Evolutionary conservation across 345 rosid genomes (phyloP).

Genomic region (Firmiana major): DNA sequence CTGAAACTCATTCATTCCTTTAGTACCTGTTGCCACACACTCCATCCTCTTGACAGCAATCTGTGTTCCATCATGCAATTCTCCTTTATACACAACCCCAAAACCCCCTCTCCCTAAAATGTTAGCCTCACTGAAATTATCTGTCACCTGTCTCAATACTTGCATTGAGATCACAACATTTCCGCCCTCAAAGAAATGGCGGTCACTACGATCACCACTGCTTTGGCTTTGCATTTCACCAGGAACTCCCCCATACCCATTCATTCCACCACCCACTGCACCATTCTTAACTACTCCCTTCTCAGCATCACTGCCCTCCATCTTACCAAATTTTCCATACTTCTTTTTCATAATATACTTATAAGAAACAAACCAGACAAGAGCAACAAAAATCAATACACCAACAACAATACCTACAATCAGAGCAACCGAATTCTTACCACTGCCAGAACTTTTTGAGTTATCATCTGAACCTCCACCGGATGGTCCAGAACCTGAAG

Average conservation of each 20-base stretch:
- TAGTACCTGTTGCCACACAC: constrained; percentile 47
- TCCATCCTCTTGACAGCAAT: constrained; percentile 91
- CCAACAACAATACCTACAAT: constrained; percentile 48
- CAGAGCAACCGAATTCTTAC: constrained; percentile 35
- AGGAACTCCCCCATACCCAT: constrained; percentile 37
- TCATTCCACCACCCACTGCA: constrained; percentile 16
- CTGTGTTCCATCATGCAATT: constrained; percentile 78
- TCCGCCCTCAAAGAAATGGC: constrained; percentile 53
- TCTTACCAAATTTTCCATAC: constrained; percentile 36
- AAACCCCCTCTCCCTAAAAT: constrained; percentile 85
- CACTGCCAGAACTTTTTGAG: constrained; percentile 12
- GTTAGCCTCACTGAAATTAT: constrained; percentile 62
- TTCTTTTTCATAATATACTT: constrained; percentile 40
- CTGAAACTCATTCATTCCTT: constrained; percentile 81
- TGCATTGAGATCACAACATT: constrained; percentile 61
- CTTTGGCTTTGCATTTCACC: constrained; percentile 52
- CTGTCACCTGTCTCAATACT: constrained; percentile 65
- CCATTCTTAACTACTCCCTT: constrained; percentile 41
- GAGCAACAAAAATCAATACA: constrained; percentile 38
- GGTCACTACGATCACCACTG: constrained; percentile 54
- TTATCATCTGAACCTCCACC: constrained; percentile 23
- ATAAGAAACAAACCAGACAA: constrained; percentile 44
- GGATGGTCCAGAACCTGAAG: constrained; percentile 16
- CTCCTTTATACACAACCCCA: constrained; percentile 81
- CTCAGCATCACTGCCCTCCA: constrained; percentile 37